Evolutionary conservation across 192 early-diverging fungal genomes (phyloP).

Genomic region (Phlyctochytrium planicorne): DNA sequence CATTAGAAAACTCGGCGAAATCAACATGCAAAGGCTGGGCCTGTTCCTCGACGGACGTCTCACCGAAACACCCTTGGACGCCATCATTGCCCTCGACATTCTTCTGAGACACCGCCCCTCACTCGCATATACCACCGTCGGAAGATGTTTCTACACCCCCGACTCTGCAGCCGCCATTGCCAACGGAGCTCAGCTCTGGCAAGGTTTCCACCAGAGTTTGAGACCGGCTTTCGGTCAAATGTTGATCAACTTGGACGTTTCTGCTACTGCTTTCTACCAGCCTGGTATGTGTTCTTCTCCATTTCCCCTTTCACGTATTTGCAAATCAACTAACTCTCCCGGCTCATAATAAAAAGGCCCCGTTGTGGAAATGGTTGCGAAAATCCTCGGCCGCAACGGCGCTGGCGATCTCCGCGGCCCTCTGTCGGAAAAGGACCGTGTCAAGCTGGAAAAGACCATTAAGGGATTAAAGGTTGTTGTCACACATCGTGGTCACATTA

Average conservation of each 20-base stretch:
- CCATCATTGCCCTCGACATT: conserved; percentile 66
- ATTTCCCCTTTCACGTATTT: background rate
- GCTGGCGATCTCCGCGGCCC: conserved; percentile 43
- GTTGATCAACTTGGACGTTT: conserved; percentile 60
- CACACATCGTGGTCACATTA: conserved; percentile 61
- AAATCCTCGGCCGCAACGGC: conserved; percentile 60
- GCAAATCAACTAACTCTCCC: background rate
- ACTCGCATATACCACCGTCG: conserved; percentile 73
- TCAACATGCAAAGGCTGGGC: conserved; percentile 55
- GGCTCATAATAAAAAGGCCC: conserved; percentile 45
- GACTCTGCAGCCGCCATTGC: conserved; percentile 49
- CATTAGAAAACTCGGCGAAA: conserved; percentile 64
- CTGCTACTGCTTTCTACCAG: conserved; percentile 61
- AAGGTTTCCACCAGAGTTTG: conserved; percentile 88
- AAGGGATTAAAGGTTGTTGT: conserved; percentile 51
- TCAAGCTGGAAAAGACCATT: conserved; percentile 46
- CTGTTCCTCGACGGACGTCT: conserved; percentile 44
- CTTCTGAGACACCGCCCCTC: conserved; percentile 82
- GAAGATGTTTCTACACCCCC: conserved; percentile 90
- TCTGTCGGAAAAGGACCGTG: conserved; percentile 49
- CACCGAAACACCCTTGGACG: conserved; percentile 51
- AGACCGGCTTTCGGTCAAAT: conserved; percentile 70
- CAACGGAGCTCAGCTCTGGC: conserved; percentile 88
- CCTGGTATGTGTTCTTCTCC: conserved; percentile 32
- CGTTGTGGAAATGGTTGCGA: conserved; percentile 68